Conservation (phyloP, 83 land plant species). For the Diphasiastrum complanatum region DNA sequence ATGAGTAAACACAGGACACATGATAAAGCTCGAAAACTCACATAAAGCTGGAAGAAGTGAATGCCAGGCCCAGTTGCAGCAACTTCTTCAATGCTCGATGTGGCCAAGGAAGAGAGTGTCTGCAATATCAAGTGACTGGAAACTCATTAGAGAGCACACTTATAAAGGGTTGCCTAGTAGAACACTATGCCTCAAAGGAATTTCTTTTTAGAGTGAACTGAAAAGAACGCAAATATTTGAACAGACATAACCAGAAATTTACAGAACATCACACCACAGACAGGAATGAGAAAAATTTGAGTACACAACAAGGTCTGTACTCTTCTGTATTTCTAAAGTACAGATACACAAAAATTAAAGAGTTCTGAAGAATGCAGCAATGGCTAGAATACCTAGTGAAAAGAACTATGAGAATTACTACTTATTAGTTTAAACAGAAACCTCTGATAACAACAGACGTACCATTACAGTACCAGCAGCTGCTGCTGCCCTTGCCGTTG, state of each 20-base stretch:
- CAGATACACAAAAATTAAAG: not conserved
- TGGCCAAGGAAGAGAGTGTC: constrained; percentile 48
- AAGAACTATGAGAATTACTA: too few relatives aligned
- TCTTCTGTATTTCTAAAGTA: not conserved
- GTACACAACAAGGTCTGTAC: too few relatives aligned
- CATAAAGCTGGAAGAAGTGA: constrained; percentile 69
- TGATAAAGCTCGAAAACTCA: constrained; percentile 30
- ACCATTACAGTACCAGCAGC: constrained; percentile 67
- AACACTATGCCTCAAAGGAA: too few relatives aligned
- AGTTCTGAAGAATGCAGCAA: not conserved
- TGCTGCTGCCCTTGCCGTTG: constrained; percentile 76
- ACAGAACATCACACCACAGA: too few relatives aligned
- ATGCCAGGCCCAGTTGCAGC: constrained; percentile 55
- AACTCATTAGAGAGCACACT: not conserved
- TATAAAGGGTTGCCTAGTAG: not conserved
- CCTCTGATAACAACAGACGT: not conserved
- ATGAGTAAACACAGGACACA: too few relatives aligned
- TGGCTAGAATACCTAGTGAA: too few relatives aligned
- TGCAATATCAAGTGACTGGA: constrained; percentile 19
- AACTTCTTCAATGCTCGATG: constrained; percentile 58
- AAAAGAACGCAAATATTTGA: not conserved
- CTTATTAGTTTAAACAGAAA: not conserved
- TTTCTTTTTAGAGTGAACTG: too few relatives aligned
- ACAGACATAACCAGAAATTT: not conserved
- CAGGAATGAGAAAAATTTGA: too few relatives aligned